Percentiles rank a stretch among this genome's conserved stretches.
Evolutionary conservation across 306 rosid species (phyloP).

Genomic region (Acmispon strigosus): DNA sequence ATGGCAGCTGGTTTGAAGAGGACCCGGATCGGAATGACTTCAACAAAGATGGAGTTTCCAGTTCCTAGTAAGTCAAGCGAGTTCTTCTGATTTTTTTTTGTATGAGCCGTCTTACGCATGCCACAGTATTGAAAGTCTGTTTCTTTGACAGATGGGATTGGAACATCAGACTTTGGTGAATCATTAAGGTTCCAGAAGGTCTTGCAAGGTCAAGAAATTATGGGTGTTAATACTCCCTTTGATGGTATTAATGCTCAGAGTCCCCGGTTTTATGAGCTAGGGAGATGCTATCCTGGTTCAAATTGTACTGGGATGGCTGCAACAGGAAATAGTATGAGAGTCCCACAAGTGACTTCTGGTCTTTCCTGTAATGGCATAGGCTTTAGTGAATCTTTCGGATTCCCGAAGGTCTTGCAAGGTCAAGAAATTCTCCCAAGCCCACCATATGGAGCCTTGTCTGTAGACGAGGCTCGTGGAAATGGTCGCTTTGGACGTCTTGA

Average conservation of each 20-base stretch:
- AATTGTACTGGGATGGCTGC: constrained; percentile 44
- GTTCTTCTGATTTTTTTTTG: background rate
- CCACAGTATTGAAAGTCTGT: constrained; percentile 3
- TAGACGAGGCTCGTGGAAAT: constrained; percentile 37
- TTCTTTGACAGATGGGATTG: constrained; percentile 65
- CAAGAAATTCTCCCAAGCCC: constrained; percentile 90
- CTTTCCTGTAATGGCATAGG: constrained; percentile 51
- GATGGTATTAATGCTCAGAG: constrained; percentile 45
- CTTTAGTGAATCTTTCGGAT: constrained; percentile 78
- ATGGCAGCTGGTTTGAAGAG: constrained; percentile 76
- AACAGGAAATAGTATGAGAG: constrained; percentile 49
- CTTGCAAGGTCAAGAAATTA: constrained; percentile 99
- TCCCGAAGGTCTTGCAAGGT: constrained; percentile 99
- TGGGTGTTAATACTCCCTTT: constrained; percentile 52
- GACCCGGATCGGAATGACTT: constrained; percentile 59
- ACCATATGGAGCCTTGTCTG: constrained; percentile 48
- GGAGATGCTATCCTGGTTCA: constrained; percentile 66
- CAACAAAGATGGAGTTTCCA: constrained; percentile 59
- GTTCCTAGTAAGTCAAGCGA: constrained; percentile 48
- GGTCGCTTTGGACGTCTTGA: constrained; percentile 53
- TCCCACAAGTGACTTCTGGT: constrained; percentile 41
- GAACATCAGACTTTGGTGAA: constrained; percentile 91
- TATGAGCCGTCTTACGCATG: background rate
- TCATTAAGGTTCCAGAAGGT: constrained; percentile 92
- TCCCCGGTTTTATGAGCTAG: constrained; percentile 48